These are phyloP conservation scores for Picochlorum sp. DNA, from an alignment of 139 green algal species.

Conservation along the genomic window DNA sequence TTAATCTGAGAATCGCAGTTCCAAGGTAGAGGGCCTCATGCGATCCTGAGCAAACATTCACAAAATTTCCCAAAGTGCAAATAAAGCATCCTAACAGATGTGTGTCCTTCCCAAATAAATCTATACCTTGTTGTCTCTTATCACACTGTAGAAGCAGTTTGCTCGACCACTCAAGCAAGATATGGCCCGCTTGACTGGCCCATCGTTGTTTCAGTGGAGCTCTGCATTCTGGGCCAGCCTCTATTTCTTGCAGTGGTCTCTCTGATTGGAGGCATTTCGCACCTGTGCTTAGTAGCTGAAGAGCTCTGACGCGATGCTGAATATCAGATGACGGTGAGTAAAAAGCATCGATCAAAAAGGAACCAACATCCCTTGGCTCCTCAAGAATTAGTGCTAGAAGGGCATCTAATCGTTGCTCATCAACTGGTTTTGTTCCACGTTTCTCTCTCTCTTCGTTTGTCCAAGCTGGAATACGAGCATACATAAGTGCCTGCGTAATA, in stretches of 20 bases:
- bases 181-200: slow-evolving; percentile 1
- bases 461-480: slow-evolving; percentile 53
- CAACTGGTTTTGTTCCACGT: not conserved
- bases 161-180: slow-evolving; percentile 56
- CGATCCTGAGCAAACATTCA: slow-evolving; percentile 28
- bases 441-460: slow-evolving; percentile 26
- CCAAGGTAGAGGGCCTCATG: slow-evolving; percentile 37
- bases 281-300: slow-evolving; percentile 43
- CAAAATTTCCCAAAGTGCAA: slow-evolving; percentile 40
- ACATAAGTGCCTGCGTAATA: slow-evolving; percentile 55
- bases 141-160: slow-evolving; percentile 41
- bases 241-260: slow-evolving; percentile 8
- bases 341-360: slow-evolving; percentile 44
- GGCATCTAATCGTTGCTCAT: slow-evolving; percentile 24
- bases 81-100: slow-evolving; percentile 69
- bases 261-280: slow-evolving; percentile 5
- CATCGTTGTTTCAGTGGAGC: slow-evolving; percentile 34
- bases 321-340: slow-evolving; percentile 66
- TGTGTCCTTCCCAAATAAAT: slow-evolving; percentile 63
- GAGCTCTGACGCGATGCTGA: slow-evolving; percentile 51
- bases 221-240: slow-evolving; percentile 3
- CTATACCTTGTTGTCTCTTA: slow-evolving; percentile 56
- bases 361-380: slow-evolving; percentile 33
- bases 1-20: slow-evolving; percentile 55
- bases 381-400: slow-evolving; percentile 45